Conservation (phyloP, 2,329 filamentous ascomycete genomes). For the Arthrinium puccinioides region DNA sequence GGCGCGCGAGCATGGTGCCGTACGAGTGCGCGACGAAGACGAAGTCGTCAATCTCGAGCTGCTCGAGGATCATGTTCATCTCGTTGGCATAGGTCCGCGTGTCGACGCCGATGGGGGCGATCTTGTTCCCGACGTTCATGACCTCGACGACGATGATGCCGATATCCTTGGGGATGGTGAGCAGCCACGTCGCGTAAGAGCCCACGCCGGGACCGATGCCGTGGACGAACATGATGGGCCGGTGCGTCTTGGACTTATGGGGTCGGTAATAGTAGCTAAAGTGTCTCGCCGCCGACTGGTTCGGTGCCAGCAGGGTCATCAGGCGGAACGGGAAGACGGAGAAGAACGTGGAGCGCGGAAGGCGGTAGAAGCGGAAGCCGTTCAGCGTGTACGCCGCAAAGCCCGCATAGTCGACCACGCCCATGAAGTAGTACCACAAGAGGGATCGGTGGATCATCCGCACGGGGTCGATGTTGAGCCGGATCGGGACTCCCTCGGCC, state of each 20-base stretch:
- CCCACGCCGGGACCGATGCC: slow-evolving; percentile 7
- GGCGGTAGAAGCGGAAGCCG: slow-evolving; percentile 13
- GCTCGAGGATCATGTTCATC: slow-evolving; percentile 9
- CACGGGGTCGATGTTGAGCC: slow-evolving; percentile 11
- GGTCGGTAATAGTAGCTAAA: slow-evolving; percentile 7
- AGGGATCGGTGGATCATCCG: slow-evolving; percentile 8
- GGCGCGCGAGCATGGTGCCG: slow-evolving; percentile 8
- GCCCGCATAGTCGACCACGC: slow-evolving; percentile 4
- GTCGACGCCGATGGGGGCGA: slow-evolving; percentile 6
- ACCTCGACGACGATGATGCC: slow-evolving; percentile 8
- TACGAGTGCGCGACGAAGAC: slow-evolving; percentile 8
- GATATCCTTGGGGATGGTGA: slow-evolving; percentile 8
- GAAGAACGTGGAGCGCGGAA: slow-evolving; percentile 11
- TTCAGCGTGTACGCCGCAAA: slow-evolving; percentile 1
- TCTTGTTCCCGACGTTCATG: slow-evolving; percentile 5
- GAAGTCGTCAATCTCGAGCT: slow-evolving; percentile 6
- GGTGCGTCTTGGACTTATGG: slow-evolving; percentile 5
- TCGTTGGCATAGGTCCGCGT: slow-evolving; percentile 9
- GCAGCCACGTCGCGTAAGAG: slow-evolving; percentile 5
- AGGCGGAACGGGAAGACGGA: slow-evolving; percentile 11
- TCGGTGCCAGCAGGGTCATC: slow-evolving; percentile 2
- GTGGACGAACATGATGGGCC: slow-evolving; percentile 8
- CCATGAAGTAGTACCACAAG: slow-evolving; percentile 8
- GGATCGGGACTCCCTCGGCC: slow-evolving; percentile 9
- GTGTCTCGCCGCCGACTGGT: slow-evolving; percentile 2